Evolutionary conservation across 345 rosid genomes (phyloP).

Genomic region (Gynandropsis gynandra): DNA sequence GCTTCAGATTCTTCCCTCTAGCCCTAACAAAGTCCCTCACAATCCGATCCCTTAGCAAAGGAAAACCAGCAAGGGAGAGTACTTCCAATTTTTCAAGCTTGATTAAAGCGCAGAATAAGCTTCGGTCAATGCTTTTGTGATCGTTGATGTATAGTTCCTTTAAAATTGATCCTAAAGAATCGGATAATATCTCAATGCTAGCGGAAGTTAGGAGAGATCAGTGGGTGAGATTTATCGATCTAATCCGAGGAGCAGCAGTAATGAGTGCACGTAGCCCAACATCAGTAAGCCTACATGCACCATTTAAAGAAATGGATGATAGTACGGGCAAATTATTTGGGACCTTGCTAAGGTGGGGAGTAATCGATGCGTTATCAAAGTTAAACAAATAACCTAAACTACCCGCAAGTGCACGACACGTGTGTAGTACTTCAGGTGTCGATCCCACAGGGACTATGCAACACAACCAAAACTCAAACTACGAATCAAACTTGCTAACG

Average conservation of each 20-base stretch:
- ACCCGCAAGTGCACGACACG: too few relatives aligned
- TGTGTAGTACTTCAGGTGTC: too few relatives aligned
- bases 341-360: constrained; percentile 49
- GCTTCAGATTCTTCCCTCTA: too few relatives aligned
- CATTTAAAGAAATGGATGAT: constrained; percentile 53
- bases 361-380: constrained; percentile 53
- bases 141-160: constrained; percentile 69
- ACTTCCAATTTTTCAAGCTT: constrained; percentile 61
- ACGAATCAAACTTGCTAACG: too few relatives aligned
- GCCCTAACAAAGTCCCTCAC: constrained; percentile 34
- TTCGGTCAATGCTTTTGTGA: constrained; percentile 59
- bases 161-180: constrained; percentile 50
- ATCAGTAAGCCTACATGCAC: constrained; percentile 83
- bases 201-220: constrained; percentile 69
- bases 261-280: constrained; percentile 51
- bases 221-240: constrained; percentile 65
- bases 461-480: too few relatives aligned
- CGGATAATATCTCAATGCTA: too few relatives aligned
- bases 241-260: constrained; percentile 54
- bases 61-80: constrained; percentile 58
- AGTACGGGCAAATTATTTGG: constrained; percentile 47
- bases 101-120: constrained; percentile 52
- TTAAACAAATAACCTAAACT: too few relatives aligned
- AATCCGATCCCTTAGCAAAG: constrained; percentile 54
- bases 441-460: too few relatives aligned